Conservation (phyloP, 164 flowering plant genomes). For the Dillenia turbinata region DNA sequence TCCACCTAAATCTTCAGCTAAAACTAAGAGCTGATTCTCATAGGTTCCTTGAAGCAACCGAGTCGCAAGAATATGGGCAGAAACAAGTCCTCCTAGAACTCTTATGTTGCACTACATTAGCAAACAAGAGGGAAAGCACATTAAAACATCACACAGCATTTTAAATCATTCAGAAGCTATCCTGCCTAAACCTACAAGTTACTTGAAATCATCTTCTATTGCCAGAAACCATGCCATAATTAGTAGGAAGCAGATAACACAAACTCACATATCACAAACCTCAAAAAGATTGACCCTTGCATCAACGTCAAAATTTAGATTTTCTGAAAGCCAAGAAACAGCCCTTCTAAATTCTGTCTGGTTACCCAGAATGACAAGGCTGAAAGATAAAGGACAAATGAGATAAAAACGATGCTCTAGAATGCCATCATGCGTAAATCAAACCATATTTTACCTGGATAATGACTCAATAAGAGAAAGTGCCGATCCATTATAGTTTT, state of each 20-base stretch:
- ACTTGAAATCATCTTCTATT: neutral
- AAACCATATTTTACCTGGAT: conserved; percentile 61
- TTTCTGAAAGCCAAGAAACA: conserved; percentile 89
- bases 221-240: neutral
- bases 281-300: conserved; percentile 93
- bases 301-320: conserved; percentile 81
- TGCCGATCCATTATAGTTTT: conserved; percentile 85
- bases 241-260: neutral
- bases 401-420: neutral
- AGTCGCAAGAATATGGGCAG: conserved; percentile 99
- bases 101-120: conserved; percentile 96
- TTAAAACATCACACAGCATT: conserved; percentile 19
- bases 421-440: neutral
- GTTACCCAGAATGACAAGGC: conserved; percentile 88
- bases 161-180: neutral
- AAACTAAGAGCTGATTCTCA: conserved; percentile 64
- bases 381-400: conserved; percentile 14
- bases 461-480: conserved; percentile 90
- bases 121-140: conserved; percentile 20
- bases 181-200: neutral
- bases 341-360: conserved; percentile 86
- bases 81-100: conserved; percentile 99
- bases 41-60: conserved; percentile 71
- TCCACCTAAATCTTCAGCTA: conserved; percentile 85
- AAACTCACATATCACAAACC: conserved; percentile 37